A percentile compares a stretch with the other conserved stretches of the same genome.
These are phyloP conservation scores for Wallacemonas rigidus DNA, from an alignment of 208 protist species.

Conservation along the genomic window DNA sequence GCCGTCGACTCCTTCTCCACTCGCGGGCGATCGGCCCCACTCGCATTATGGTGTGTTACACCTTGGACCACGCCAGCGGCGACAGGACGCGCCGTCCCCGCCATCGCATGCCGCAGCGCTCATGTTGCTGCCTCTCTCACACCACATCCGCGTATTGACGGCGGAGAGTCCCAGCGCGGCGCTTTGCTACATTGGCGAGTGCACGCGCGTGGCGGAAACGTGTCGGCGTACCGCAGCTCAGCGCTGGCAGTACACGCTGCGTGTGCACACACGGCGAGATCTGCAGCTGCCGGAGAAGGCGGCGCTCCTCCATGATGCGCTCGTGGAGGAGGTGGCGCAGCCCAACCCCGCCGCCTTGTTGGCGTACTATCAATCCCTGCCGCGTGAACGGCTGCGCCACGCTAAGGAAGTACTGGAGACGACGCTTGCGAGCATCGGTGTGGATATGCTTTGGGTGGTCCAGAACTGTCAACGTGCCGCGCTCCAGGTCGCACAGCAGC, in stretches of 20 bases:
- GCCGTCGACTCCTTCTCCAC: neutral
- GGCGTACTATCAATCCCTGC: slow-evolving; percentile 24
- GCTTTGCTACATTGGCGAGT: slow-evolving; percentile 12
- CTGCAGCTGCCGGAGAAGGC: slow-evolving; percentile 53
- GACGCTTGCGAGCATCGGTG: slow-evolving; percentile 23
- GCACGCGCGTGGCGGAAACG: slow-evolving; percentile 8
- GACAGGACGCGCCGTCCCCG: slow-evolving; percentile 1
- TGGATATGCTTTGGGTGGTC: slow-evolving; percentile 26
- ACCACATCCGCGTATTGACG: neutral
- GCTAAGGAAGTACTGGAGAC: slow-evolving; percentile 20
- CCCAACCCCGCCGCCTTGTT: slow-evolving; percentile 35
- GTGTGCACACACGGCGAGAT: neutral
- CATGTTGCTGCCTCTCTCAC: slow-evolving; percentile 10
- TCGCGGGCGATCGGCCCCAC: neutral
- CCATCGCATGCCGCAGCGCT: slow-evolving; percentile 20
- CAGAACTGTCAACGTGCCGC: slow-evolving; percentile 32
- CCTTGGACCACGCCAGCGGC: neutral
- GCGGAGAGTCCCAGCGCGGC: neutral
- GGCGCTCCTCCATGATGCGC: slow-evolving; percentile 44
- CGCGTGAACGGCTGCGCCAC: slow-evolving; percentile 4
- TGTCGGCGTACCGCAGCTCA: neutral
- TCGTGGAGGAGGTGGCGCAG: slow-evolving; percentile 57
- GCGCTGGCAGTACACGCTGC: slow-evolving; percentile 9
- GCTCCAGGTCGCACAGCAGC: slow-evolving; percentile 23
- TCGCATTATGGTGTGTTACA: slow-evolving; percentile 3